Conservation (phyloP, 768 basidiomycete genomes). For the Rhodotorula graminis region DNA sequence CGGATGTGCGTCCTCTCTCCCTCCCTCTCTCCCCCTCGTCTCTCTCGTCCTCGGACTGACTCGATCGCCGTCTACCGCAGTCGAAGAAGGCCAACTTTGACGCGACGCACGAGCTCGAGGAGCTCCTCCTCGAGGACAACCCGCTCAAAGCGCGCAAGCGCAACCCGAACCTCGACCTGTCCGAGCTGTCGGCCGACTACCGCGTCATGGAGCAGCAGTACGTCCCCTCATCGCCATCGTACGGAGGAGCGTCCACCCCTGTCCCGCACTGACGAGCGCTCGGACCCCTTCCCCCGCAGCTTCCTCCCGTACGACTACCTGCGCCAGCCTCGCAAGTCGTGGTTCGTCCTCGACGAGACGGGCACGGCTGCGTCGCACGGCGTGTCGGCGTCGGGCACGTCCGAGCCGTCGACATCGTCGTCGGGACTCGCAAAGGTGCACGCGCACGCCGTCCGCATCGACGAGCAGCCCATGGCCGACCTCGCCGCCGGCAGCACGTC, state of each 20-base stretch:
- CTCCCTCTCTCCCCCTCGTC: neutral
- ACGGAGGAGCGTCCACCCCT: too few relatives aligned
- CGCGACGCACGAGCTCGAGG: conserved; percentile 95
- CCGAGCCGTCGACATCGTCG: neutral
- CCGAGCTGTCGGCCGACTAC: conserved; percentile 83
- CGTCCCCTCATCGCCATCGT: neutral
- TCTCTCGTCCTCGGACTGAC: too few relatives aligned
- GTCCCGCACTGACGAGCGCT: neutral
- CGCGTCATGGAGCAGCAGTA: conserved; percentile 98
- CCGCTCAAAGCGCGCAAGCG: conserved; percentile 90
- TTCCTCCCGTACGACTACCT: conserved; percentile 35
- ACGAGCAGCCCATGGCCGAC: conserved; percentile 30
- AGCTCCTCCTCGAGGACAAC: conserved; percentile 90
- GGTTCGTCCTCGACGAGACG: conserved; percentile 26
- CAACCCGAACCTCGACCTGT: conserved; percentile 81
- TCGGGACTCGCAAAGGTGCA: neutral
- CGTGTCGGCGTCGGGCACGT: neutral
- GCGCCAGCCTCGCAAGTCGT: conserved; percentile 22
- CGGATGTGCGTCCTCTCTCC: conserved; percentile 64
- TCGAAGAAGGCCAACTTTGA: conserved; percentile 99
- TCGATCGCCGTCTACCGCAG: conserved; percentile 49
- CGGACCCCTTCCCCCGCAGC: neutral
- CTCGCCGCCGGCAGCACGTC: neutral
- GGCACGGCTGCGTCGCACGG: neutral
- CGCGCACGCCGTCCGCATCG: conserved; percentile 23